Evolutionary conservation across 2,329 filamentous ascomycete species (phyloP), one percentile per base, ranked within the genome.

Genomic region (Trichoderma koningiopsis): DNA sequence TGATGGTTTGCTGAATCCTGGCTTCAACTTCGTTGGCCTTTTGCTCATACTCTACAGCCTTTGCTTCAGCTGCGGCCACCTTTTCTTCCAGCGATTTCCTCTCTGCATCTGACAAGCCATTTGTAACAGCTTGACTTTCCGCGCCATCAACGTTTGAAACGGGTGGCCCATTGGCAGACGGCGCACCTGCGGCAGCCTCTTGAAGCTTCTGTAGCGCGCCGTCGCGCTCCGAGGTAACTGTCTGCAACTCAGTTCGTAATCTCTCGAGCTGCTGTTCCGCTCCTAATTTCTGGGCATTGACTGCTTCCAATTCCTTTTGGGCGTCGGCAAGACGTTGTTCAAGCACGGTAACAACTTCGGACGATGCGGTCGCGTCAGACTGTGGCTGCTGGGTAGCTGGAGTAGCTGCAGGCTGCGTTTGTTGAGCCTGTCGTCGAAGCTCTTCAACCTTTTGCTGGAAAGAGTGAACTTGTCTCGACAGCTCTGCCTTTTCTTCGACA

Each of bases 1-100:
- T 91, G 70, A 92, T 83, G 13, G 86, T 88, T 43, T 80, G 81
- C 68, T 87, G 83, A 57, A 89, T 85, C 67, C 83, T 85, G 35
- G 88, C 86, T 75, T 94, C 91, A 19, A 91, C 82, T 70, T 89
- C 87, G 66, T 86, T 85, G 1, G 83, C 86, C 78, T 90, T 91
- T 16, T 83, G 81, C 75, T 93, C 90, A 58, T 87, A 86, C 73
- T 91, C 89, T 3, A 85, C 83, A 10, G 91, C 87, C 75, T 85
- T 88, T 33, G 87, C 83, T 76, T 91, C 87, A 1, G 89, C 85
- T 24, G 81, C 81, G 31, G 87, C 82, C 67, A 92, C 82, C 79
- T 85, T 88, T 62, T 88, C 86, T 76, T 93, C 87, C 10, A 93
- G 79, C 0, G 80, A 82, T 75, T 87, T 86, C 70, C 85, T 86